Evolutionary conservation across 345 rosid genomes (phyloP).

Genomic region (Rhizophora apiculata): DNA sequence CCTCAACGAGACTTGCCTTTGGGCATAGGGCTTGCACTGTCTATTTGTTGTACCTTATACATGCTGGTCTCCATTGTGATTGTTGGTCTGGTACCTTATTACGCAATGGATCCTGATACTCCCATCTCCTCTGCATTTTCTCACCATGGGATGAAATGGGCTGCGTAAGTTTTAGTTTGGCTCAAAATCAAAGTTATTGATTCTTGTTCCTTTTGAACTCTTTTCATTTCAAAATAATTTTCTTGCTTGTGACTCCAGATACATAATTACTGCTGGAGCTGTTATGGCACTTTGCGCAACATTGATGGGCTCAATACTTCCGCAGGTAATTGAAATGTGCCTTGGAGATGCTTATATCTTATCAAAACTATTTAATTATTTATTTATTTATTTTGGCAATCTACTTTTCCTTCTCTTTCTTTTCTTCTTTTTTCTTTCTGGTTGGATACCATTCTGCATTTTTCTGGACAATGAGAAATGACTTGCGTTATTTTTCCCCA

Average conservation of each 20-base stretch:
- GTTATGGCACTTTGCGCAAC: conserved; percentile 93
- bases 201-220: background rate
- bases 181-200: background rate
- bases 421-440: background rate
- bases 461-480: background rate
- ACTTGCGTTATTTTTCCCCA: conserved; percentile 3
- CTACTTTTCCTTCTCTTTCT: background rate
- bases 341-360: no score
- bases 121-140: conserved; percentile 97
- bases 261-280: conserved; percentile 82
- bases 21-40: conserved; percentile 83
- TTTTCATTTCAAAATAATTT: conserved; percentile 7
- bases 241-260: conserved; percentile 43
- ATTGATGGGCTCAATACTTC: conserved; percentile 90
- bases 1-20: conserved; percentile 97
- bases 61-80: conserved; percentile 89
- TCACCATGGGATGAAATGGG: conserved; percentile 92
- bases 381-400: no score
- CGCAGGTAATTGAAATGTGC: conserved; percentile 58
- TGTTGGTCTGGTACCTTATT: conserved; percentile 94
- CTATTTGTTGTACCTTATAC: conserved; percentile 81
- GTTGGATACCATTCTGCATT: conserved; percentile 6
- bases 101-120: conserved; percentile 94
- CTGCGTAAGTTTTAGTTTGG: conserved; percentile 60
- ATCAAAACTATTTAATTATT: no score